Conservation (phyloP, 2,329 filamentous ascomycete genomes). For the Blastomyces emzantsi region DNA sequence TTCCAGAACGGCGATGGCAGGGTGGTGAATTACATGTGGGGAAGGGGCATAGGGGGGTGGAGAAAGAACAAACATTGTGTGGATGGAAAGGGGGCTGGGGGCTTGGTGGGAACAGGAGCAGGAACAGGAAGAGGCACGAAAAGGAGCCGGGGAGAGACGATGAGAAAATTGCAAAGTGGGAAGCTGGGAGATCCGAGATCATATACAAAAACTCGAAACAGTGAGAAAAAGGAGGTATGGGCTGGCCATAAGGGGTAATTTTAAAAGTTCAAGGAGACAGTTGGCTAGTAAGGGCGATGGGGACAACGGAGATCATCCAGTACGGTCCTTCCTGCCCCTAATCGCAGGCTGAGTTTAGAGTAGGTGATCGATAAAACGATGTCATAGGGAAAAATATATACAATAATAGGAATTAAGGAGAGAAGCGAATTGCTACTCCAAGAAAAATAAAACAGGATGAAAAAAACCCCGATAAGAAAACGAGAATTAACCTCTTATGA, state of each 20-base stretch:
- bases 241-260: neutral
- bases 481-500: neutral
- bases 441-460: neutral
- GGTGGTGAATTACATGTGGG: neutral
- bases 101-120: neutral
- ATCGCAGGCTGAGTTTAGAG: neutral
- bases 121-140: too few relatives aligned
- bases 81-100: neutral
- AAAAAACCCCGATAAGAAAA: neutral
- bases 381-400: neutral
- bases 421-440: neutral
- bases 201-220: neutral
- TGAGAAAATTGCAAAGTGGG: neutral
- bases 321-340: neutral
- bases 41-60: neutral
- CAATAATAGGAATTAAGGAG: neutral
- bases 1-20: neutral
- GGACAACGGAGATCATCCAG: neutral
- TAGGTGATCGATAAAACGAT: neutral
- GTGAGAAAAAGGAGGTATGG: neutral
- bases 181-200: neutral
- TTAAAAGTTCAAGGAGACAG: neutral
- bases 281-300: neutral
- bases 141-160: neutral
- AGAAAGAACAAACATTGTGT: neutral